Evolutionary conservation across 495 filamentous ascomycete genomes (phyloP).

Genomic region (Copromyces sp.): DNA sequence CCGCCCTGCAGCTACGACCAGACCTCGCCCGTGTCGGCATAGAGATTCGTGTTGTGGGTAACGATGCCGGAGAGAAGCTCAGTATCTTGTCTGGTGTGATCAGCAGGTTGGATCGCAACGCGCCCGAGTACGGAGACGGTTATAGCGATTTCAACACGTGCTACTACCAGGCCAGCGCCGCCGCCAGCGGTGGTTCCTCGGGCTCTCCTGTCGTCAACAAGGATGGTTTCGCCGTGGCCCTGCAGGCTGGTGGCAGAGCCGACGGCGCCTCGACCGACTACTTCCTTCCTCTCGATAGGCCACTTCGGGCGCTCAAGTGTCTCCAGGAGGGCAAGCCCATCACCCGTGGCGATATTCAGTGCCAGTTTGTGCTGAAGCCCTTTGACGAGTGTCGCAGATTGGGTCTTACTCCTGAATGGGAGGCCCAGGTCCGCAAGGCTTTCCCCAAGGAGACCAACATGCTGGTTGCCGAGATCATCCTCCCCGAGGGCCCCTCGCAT

Average conservation of each 20-base stretch:
- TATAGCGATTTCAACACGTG: constrained; percentile 99
- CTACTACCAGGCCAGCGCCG: constrained; percentile 96
- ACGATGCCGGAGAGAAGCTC: constrained; percentile 97
- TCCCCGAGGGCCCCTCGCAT: constrained; percentile 83
- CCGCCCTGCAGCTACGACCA: constrained; percentile 70
- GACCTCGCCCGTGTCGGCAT: constrained; percentile 80
- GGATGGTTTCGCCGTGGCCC: constrained; percentile 81
- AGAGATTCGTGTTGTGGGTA: constrained; percentile 95
- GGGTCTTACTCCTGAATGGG: constrained; percentile 76
- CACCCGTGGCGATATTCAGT: constrained; percentile 89
- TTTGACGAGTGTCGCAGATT: constrained; percentile 95
- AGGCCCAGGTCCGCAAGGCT: constrained; percentile 64
- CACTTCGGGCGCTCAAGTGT: constrained; percentile 74
- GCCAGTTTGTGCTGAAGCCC: constrained; percentile 91
- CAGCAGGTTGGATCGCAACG: constrained; percentile 88
- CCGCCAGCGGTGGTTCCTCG: constrained; percentile 91
- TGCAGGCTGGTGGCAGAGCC: constrained; percentile 88
- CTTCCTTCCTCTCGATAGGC: constrained; percentile 88
- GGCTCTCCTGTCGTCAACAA: constrained; percentile 96
- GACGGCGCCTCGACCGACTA: constrained; percentile 97
- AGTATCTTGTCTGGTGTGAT: constrained; percentile 98
- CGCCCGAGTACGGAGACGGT: constrained; percentile 94
- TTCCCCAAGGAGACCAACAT: constrained; percentile 94
- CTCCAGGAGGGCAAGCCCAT: constrained; percentile 66
- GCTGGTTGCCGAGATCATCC: constrained; percentile 89